phyloP scores from a whole-genome alignment of 1,284 basidiomycete species.

The Somion occarium region DNA sequence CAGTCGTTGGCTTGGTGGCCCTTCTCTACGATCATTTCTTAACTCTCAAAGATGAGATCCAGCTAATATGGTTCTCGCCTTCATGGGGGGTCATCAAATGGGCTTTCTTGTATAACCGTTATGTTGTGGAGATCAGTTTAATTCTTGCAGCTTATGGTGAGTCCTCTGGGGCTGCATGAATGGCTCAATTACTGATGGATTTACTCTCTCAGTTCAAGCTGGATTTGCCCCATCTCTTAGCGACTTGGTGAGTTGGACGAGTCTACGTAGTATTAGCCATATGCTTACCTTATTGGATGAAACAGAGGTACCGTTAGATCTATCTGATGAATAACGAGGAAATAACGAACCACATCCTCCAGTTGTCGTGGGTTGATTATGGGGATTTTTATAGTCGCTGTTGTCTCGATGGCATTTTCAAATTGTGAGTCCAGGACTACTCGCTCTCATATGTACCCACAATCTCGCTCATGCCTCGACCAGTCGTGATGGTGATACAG shows the following conservation, averaged over 20 bases:
- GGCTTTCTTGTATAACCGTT: neutral
- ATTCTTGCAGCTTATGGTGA: neutral
- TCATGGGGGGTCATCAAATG: neutral
- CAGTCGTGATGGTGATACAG: neutral
- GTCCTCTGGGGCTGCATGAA: neutral
- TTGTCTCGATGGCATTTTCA: neutral
- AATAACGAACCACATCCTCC: neutral
- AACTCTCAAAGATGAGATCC: neutral
- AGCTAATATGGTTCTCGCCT: neutral
- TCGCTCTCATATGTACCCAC: too few relatives aligned
- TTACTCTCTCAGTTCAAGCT: neutral
- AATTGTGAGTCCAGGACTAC: neutral
- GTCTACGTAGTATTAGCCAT: too few relatives aligned
- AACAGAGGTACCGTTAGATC: too few relatives aligned
- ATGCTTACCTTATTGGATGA: too few relatives aligned
- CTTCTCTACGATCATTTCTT: neutral
- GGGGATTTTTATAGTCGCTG: neutral
- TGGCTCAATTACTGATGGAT: neutral
- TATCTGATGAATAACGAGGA: too few relatives aligned
- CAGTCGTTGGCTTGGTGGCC: neutral
- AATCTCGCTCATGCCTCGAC: too few relatives aligned
- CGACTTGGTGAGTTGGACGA: too few relatives aligned
- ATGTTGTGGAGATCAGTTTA: neutral
- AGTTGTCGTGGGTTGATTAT: neutral
- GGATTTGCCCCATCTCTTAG: neutral